Percentiles rank a stretch among this genome's conserved stretches.
These are phyloP conservation scores for Linanthus parryae DNA, from an alignment of 148 eudicot genomes.

Conservation along the genomic window DNA sequence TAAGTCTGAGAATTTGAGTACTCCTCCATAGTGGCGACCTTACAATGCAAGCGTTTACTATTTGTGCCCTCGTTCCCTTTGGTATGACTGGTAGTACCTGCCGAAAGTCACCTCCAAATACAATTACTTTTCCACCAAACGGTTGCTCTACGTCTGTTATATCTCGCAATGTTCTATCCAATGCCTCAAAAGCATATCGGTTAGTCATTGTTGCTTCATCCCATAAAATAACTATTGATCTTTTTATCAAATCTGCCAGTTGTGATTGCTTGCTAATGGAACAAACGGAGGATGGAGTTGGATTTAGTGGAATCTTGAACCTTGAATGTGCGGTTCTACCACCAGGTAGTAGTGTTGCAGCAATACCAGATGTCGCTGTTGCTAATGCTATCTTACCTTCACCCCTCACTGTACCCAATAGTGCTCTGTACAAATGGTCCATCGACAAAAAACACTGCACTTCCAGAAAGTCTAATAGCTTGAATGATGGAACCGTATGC, in stretches of 20 bases:
- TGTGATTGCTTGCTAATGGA: not conserved
- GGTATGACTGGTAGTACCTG: not conserved
- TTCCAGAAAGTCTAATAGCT: not conserved
- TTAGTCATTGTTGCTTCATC: not conserved
- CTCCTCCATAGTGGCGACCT: not conserved
- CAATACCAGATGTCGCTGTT: not conserved
- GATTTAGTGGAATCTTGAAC: not conserved
- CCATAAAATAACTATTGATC: not conserved
- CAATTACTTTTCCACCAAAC: not conserved
- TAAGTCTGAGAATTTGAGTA: not conserved
- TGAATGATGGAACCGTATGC: not conserved
- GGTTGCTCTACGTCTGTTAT: not conserved
- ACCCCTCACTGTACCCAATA: not conserved
- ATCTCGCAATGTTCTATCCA: not conserved
- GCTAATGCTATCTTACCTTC: not conserved
- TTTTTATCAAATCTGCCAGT: not conserved
- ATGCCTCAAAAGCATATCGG: not conserved
- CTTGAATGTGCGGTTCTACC: not conserved
- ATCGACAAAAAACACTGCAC: not conserved
- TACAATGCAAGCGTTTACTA: not conserved
- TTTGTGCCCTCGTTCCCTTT: not conserved
- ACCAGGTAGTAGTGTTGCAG: not conserved
- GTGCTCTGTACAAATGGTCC: not conserved
- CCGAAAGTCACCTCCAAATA: not conserved
- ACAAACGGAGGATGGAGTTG: not conserved